Evolutionary conservation across 2,329 filamentous ascomycete genomes (phyloP), one percentile per base, ranked within the genome.

Genomic region (Tolypocladium pustulatum): DNA sequence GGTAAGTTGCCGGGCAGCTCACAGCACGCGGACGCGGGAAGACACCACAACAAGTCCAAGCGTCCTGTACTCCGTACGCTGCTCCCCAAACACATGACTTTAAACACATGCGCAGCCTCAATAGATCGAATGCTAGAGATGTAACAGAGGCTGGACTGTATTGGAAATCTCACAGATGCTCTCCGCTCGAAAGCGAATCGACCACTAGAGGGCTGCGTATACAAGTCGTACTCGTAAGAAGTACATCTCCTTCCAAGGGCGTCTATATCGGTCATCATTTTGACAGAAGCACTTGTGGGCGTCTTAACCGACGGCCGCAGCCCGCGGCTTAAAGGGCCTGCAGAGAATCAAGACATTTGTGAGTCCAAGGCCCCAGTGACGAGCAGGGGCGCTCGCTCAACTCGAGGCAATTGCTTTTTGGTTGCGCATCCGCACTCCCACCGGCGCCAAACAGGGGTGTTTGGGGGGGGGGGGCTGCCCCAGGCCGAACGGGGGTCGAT

Each of bases 251-350:
- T 13, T 9, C 41, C 22, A 25, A 22, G 22, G 41, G 43, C 41
- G 22, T 27, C 41, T 12, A 46, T 49, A 27, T 30, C 43, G n/a
- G 43, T 30, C 43, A 27, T 53, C 51, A 20, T 36, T n/a, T 53
- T 17, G 27, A 10, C 17, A n/a, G 37, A 17, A 41, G 10, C 54
- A 25, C 22, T 17, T 13, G 34, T 43, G 22, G 36, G n/a, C 20
- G 37, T 8, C 4, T 57, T 63, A 61, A 61, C 55, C 61, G 61
- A 63, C 61, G 61, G 61, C 58, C 61, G 61, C 61, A 63, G 58
- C 51, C 52, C 34, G 55, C 56, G 34, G 59, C 55, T 17, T 59
- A 46, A n/a, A 55, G 46, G 41, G 15, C 54, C 32, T 57, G 55
- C 41, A 54, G 41, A 53, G 38, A 58, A 51, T 56, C 54, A 49